These are phyloP conservation scores for Myxozyma geophila DNA, from an alignment of 805 yeast genomes.

Conservation along the genomic window DNA sequence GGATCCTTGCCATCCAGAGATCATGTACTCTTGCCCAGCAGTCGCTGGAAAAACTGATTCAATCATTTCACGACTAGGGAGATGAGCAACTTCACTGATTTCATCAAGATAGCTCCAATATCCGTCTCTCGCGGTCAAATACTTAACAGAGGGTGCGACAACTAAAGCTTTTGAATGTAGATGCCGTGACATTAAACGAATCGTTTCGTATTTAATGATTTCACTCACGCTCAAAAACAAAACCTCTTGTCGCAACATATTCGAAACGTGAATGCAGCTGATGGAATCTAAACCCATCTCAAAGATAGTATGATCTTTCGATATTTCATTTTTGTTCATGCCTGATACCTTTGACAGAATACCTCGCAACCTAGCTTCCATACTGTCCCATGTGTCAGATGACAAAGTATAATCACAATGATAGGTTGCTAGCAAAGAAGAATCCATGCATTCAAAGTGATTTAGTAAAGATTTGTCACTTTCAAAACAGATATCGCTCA, in stretches of 20 bases:
- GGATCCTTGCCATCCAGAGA: constrained; percentile 35
- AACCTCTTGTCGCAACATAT: constrained; percentile 17
- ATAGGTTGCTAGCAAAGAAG: not conserved
- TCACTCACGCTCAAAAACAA: constrained; percentile 31
- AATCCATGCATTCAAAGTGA: not conserved
- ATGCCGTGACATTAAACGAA: constrained; percentile 6
- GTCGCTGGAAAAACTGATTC: constrained; percentile 34
- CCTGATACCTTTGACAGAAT: constrained; percentile 21
- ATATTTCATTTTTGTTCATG: constrained; percentile 4
- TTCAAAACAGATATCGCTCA: not conserved
- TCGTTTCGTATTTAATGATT: constrained; percentile 19
- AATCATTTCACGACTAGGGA: not conserved
- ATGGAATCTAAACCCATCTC: constrained; percentile 40
- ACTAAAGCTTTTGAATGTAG: not conserved
- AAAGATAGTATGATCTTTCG: constrained; percentile 23
- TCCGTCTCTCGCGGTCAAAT: not conserved
- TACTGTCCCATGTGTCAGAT: constrained; percentile 3
- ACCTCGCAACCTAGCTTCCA: constrained; percentile 12
- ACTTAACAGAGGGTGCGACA: not conserved
- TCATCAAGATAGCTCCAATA: not conserved
- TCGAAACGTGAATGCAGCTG: constrained; percentile 34
- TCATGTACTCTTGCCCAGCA: constrained; percentile 38
- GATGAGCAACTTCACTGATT: not conserved
- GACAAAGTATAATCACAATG: not conserved
- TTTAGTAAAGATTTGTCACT: not conserved